These are phyloP conservation scores for Porphyra umbilicalis DNA, from an alignment of 31 red algal genomes.

Conservation along the genomic window DNA sequence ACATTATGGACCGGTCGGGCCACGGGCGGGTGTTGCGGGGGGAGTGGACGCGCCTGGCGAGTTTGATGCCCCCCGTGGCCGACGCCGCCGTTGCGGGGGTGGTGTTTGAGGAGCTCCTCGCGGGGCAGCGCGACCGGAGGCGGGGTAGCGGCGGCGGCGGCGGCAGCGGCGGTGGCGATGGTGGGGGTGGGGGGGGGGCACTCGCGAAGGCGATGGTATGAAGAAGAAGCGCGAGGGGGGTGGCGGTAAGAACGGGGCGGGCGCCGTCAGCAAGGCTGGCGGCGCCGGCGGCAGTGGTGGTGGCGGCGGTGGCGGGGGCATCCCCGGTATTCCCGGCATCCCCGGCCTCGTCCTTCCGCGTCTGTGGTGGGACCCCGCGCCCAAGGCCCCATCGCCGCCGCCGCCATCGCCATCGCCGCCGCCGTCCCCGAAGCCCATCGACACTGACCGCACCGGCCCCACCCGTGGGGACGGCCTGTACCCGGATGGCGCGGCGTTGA, in stretches of 20 bases:
- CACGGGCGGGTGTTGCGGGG: constrained; percentile 47
- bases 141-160: background rate
- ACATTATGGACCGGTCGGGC: constrained; percentile 77
- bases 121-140: constrained; percentile 16
- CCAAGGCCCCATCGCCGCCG: background rate
- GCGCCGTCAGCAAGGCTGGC: background rate
- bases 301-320: background rate
- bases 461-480: constrained; percentile 14
- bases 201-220: background rate
- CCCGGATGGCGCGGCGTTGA: constrained; percentile 28
- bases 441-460: background rate
- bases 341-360: background rate
- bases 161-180: background rate
- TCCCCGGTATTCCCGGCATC: background rate
- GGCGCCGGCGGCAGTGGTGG: background rate
- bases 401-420: background rate
- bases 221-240: background rate
- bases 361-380: background rate
- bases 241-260: background rate
- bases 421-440: too few relatives aligned
- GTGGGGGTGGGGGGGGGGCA: too few relatives aligned
- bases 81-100: constrained; percentile 60
- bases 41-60: constrained; percentile 62
- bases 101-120: constrained; percentile 54
- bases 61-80: constrained; percentile 50